Conservation (phyloP, 805 yeast genomes). For the Yarrowia yakushimensis region DNA sequence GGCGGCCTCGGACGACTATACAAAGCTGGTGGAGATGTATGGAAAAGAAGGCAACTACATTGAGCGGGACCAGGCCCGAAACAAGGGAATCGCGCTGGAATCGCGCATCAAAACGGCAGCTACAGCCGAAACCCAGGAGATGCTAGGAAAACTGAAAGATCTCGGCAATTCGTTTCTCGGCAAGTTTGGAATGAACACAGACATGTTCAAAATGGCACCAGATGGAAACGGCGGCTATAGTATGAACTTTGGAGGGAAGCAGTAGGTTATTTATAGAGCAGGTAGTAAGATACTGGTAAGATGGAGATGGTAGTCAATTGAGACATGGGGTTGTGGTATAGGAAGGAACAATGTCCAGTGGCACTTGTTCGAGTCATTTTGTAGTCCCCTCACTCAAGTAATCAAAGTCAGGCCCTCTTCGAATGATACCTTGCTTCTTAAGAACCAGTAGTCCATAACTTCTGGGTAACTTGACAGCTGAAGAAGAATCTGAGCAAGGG, state of each 20-base stretch:
- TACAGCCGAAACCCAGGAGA: conserved; percentile 34
- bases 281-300: no score
- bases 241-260: conserved; percentile 21
- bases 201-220: conserved; percentile 34
- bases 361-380: no score
- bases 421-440: no score
- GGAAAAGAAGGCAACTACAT: conserved; percentile 10
- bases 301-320: no score
- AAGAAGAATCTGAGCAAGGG: no score
- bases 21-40: conserved; percentile 26
- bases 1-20: conserved; percentile 32
- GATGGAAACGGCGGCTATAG: conserved; percentile 31
- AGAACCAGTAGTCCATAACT: no score
- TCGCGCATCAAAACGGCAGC: conserved; percentile 32
- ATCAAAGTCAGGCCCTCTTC: no score
- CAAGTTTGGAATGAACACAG: conserved; percentile 37
- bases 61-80: conserved; percentile 12
- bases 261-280: no score
- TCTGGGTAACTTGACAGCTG: no score
- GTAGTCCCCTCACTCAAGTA: no score
- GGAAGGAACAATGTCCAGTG: no score
- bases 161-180: conserved; percentile 35
- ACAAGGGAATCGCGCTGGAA: conserved; percentile 25
- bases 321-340: no score
- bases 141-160: conserved; percentile 37